Evolutionary conservation across 768 basidiomycete species (phyloP), one percentile per base, ranked within the genome.

Genomic region (Amylocystis lapponica): DNA sequence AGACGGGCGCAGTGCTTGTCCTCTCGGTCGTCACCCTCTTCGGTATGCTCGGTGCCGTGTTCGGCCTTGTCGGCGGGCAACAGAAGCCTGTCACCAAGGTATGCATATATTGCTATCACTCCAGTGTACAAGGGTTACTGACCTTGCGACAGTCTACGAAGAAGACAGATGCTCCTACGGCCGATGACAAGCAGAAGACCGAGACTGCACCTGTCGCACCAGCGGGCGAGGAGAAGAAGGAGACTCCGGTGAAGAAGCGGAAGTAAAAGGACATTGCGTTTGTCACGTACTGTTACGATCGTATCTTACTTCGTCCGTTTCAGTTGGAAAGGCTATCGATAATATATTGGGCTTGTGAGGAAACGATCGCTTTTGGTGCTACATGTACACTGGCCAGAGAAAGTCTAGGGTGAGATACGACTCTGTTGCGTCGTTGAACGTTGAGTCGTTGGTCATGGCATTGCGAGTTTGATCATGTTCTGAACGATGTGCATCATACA

Each of bases 21-120:
- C 84, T 79, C 49, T 81, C 78, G 37, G 50, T 87, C 36, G 73
- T 95, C 55, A 89, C 87, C 31, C 62, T 96, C 52, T 77, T 96
- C 58, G 86, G 86, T 36, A 82, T 96, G 81, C 62, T 98, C 51
- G 87, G 83, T 51, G 76, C 76, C 29, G 68, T 91, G 59, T 76
- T 90, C 48, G 82, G 90, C 43, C 68, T 93, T 55, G 75, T 92
- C 61, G 86, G 89, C 50, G 75, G 76, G 39, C 70, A 74, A 37
- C 76, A 81, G 61, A 80, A 85, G 59, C 81, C 88, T 23, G 73
- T 82, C 48, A 79, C 83, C 50, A 83, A 83, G 73, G 83, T 83
- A 51, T 32, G 68, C 57, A n/a, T 17, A 20, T 16, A 4, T 17
- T 45, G 5, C 21, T 26, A 14, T 14, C 36, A 5, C 29, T 27